Percentiles rank a stretch among this genome's conserved stretches.
phyloP scores from a whole-genome alignment of 345 rosid species.

The Eucalyptus sideroxylon region DNA sequence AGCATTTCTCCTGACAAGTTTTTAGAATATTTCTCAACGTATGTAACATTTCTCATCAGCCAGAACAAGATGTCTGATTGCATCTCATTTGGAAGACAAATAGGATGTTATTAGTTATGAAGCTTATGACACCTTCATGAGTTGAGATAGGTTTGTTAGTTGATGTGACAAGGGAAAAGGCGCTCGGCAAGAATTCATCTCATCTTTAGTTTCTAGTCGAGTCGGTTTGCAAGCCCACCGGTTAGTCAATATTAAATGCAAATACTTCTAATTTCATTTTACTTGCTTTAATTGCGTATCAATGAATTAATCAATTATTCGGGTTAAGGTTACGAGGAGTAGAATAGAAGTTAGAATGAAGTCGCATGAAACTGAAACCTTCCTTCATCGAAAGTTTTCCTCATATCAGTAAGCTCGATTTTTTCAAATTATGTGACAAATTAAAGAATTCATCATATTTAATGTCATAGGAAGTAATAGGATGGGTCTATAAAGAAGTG shows the following conservation, averaged over 20 bases:
- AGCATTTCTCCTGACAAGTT: not conserved
- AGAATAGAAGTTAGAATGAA: not conserved
- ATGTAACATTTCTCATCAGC: not conserved
- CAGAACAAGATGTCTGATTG: not conserved
- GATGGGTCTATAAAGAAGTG: too few relatives aligned
- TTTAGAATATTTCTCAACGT: not conserved
- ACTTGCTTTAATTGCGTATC: not conserved
- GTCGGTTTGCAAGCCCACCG: not conserved
- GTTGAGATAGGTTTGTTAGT: not conserved
- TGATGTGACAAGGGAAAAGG: not conserved
- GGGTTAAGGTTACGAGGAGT: not conserved
- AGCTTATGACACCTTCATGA: not conserved
- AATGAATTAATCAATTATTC: not conserved
- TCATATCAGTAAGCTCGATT: not conserved
- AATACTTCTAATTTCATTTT: not conserved
- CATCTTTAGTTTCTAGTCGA: not conserved
- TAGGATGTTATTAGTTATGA: not conserved
- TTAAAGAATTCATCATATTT: not conserved
- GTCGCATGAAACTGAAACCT: not conserved
- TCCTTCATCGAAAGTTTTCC: not conserved
- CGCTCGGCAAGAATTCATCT: not conserved
- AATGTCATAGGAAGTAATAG: too few relatives aligned
- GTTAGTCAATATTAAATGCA: not conserved
- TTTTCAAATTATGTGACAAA: not conserved
- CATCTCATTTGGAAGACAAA: not conserved